Evolutionary conservation across 176 grass and related monocot species (phyloP), one percentile per base, ranked within the genome.

Genomic region (Avena atlantica): DNA sequence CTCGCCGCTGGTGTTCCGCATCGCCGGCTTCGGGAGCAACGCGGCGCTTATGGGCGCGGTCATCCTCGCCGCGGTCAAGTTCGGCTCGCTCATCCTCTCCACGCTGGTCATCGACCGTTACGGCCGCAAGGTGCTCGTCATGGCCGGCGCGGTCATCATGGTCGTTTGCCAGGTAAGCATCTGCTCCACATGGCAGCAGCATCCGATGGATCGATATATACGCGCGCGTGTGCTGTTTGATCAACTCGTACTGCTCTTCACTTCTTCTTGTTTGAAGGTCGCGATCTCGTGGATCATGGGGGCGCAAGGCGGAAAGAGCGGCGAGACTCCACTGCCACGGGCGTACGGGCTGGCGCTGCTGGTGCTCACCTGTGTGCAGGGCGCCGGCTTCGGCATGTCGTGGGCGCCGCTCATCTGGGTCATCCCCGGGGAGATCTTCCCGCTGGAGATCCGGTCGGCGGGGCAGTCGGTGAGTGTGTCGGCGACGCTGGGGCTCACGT

Each of bases 391-490:
- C 56, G 93, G 93, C n/a, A 90, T 86, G 90, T 92, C 93, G 8
- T 95, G 93, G 93, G 93, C 90, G n/a, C 90, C 93, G 5, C 82
- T 95, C 48, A 90, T 79, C 73, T 92, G 93, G 93, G 49, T 75
- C 47, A 27, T 75, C 72, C 72, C 47, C 72, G 72, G 72, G 0
- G 72, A 75, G 23, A 75, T 75, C 72, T 75, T 75, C 72, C 72
- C 72, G 23, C 24, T 75, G 72, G 72, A 75, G 72, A 52, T 75
- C 9, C 72, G 72, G 24, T 75, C 72, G 72, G 72, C 72, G 48
- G 72, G 72, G 72, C 72, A 75, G 47, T 75, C 72, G 72, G 83
- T 95, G 67, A 89, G 81, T 64, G 86, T 92, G 53, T 88, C 90
- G 70, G 57, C 89, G 37, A 90, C 83, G 72, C 82, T 95, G 62